Conservation (phyloP, 352 stramenopile genomes). For the Pythium apleroticum region DNA sequence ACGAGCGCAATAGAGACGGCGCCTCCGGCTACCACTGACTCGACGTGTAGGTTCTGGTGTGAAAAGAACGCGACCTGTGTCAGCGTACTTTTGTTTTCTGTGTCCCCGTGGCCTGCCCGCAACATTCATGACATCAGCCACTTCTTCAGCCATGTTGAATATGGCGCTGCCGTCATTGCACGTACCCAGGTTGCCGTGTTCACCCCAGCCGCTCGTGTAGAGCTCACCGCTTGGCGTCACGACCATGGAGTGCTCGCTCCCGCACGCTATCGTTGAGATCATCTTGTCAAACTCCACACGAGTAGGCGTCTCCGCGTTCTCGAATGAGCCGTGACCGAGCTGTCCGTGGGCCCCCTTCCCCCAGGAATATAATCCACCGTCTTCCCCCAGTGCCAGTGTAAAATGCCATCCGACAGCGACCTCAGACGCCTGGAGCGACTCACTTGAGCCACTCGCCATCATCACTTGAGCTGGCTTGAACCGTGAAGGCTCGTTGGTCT, state of each 20-base stretch:
- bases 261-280: constrained; percentile 56
- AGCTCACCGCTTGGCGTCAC: constrained; percentile 49
- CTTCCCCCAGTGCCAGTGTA: constrained; percentile 46
- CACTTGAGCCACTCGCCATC: neutral
- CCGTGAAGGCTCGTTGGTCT: constrained; percentile 1
- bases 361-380: constrained; percentile 52
- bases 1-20: constrained; percentile 63
- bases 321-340: constrained; percentile 37
- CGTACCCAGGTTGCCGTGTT: constrained; percentile 83
- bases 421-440: constrained; percentile 31
- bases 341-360: constrained; percentile 80
- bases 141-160: neutral
- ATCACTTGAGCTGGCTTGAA: constrained; percentile 9
- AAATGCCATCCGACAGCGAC: constrained; percentile 79
- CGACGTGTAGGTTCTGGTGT: constrained; percentile 29
- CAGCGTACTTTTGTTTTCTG: constrained; percentile 36
- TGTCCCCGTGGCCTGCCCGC: constrained; percentile 55
- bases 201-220: constrained; percentile 79
- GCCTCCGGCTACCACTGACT: constrained; percentile 43
- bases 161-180: neutral
- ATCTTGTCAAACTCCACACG: constrained; percentile 25
- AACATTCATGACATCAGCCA: too few species aligned
- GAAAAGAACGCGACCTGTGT: constrained; percentile 54
- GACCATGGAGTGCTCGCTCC: constrained; percentile 73
- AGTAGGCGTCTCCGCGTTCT: constrained; percentile 15